Base-by-base conservation (phyloP, 176 grass and related monocot species). In the Saccharum officinarum region DNA sequence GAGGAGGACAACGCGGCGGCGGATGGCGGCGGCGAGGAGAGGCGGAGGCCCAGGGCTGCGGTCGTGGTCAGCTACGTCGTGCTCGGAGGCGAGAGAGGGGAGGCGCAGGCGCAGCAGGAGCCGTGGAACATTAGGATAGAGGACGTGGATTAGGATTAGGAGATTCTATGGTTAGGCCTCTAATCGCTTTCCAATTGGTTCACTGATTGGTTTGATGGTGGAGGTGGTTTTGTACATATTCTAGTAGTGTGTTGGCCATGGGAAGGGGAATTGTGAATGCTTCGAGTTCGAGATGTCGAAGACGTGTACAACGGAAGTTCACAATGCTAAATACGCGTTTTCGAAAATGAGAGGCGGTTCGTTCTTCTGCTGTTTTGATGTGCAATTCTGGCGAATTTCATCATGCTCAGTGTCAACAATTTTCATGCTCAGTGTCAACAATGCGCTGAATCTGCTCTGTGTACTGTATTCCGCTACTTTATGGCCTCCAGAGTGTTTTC, bases 61-160 rank as follows among this genome's bases (percentile, higher is more conserved):
- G 22, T 79, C 87, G 81, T 87, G 80, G 46, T 83, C 80, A 83
- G 75, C 62, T 80, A 68, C 82, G 5, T 89, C 64, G 6, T 86
- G 71, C 4, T 81, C 15, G 82, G 70, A 39, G 77, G 42, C 30
- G 72, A 55, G 62, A 18, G 49, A 28, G 62, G 17, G 18, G 37
- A 33, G 40, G 61, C 47, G 81, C 47, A 37, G 39, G 11, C 4
- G 62, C 70, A 40, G 22, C 52, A 8, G 83, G 20, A 69, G 75
- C 68, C 80, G 41, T 69, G 81, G 80, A 87, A 18, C 61, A 83
- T 91, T 46, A 75, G 75, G 69, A 87, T 91, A 67, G 85, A 91
- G 13, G 89, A 91, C 62, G 74, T 91, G 31, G 89, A 90, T 84
- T 90, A 90, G 67, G 84, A 47, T 25, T 73, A 67, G 68, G 41